Evolutionary conservation across 2,329 filamentous ascomycete species (phyloP).

Genomic region (Aspergillus chevalieri): DNA sequence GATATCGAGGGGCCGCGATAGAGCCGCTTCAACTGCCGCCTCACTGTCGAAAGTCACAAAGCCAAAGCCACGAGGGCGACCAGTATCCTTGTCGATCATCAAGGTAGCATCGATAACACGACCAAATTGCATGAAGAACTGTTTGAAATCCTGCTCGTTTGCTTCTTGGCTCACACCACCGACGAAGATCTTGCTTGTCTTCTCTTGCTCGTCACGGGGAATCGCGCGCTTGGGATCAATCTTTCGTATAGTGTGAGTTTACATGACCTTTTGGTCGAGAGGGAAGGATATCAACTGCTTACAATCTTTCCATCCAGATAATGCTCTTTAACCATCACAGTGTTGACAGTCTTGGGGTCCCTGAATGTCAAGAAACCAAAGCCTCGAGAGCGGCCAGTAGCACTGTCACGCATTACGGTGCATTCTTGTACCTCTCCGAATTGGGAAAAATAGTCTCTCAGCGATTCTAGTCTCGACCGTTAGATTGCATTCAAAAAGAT

Average conservation of each 20-base stretch:
- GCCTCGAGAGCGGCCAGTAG: slow-evolving; percentile 85
- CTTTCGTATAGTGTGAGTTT: slow-evolving; percentile 44
- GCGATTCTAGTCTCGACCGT: slow-evolving; percentile 62
- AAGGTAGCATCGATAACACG: slow-evolving; percentile 94
- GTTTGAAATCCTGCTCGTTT: slow-evolving; percentile 89
- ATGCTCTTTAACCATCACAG: slow-evolving; percentile 99
- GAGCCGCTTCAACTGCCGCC: slow-evolving; percentile 84
- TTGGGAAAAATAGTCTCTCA: slow-evolving; percentile 94
- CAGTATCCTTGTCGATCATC: slow-evolving; percentile 99
- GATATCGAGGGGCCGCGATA: slow-evolving; percentile 79
- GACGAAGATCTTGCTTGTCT: slow-evolving; percentile 97
- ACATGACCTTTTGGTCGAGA: slow-evolving; percentile 1
- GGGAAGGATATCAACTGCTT: slow-evolving; percentile 36
- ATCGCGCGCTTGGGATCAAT: slow-evolving; percentile 98
- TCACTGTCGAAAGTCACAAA: slow-evolving; percentile 98
- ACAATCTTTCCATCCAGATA: slow-evolving; percentile 98
- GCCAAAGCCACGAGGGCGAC: slow-evolving; percentile 90
- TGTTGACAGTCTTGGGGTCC: slow-evolving; percentile 95
- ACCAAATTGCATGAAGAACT: slow-evolving; percentile 95
- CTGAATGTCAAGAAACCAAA: slow-evolving; percentile 98
- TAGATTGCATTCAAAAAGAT: slow-evolving; percentile 14
- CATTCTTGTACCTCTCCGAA: slow-evolving; percentile 97
- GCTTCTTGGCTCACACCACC: slow-evolving; percentile 96
- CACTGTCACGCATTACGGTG: slow-evolving; percentile 97
- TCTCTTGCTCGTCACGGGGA: slow-evolving; percentile 93